A percentile compares a stretch with the other conserved stretches of the same genome.
Conservation (phyloP, 164 flowering plant genomes). For the Vitis vinifera region DNA sequence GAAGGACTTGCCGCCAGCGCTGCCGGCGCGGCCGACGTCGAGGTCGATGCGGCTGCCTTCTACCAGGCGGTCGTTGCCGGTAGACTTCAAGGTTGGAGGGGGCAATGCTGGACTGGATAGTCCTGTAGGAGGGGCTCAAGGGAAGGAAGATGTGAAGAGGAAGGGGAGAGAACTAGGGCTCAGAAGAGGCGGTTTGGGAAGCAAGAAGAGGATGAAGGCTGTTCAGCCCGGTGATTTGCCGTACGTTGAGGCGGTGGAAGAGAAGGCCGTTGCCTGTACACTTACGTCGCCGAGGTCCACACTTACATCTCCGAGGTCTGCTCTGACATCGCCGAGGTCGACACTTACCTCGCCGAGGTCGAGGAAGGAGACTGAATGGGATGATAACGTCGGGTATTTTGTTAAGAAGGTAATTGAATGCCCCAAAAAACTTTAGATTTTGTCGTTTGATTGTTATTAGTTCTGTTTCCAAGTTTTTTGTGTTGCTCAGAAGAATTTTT, state of each 20-base stretch:
- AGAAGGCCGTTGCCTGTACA: constrained; percentile 11
- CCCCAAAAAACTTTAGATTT: too few species aligned
- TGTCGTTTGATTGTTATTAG: not conserved
- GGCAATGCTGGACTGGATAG: constrained; percentile 3
- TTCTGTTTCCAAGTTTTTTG: not conserved
- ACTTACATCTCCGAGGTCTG: not conserved
- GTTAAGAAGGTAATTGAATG: constrained; percentile 59
- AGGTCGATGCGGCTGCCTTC: constrained; percentile 63
- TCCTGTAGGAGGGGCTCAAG: not conserved
- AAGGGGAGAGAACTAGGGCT: constrained; percentile 36
- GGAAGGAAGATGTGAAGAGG: constrained; percentile 39
- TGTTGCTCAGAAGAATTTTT: not conserved
- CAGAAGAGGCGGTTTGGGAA: constrained; percentile 44
- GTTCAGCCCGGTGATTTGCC: constrained; percentile 46
- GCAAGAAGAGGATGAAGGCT: constrained; percentile 43
- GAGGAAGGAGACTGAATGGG: constrained; percentile 39
- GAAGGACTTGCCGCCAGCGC: constrained; percentile 80
- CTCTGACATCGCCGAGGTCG: not conserved
- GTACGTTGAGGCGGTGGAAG: constrained; percentile 25
- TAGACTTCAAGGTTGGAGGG: constrained; percentile 33
- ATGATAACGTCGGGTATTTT: constrained; percentile 58
- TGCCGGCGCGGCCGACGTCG: constrained; percentile 80
- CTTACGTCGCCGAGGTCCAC: constrained; percentile 9
- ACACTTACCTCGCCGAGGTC: not conserved
- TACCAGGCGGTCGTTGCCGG: constrained; percentile 52